Evolutionary conservation across 768 basidiomycete species (phyloP).

Genomic region (Podaxis mareebaensis): DNA sequence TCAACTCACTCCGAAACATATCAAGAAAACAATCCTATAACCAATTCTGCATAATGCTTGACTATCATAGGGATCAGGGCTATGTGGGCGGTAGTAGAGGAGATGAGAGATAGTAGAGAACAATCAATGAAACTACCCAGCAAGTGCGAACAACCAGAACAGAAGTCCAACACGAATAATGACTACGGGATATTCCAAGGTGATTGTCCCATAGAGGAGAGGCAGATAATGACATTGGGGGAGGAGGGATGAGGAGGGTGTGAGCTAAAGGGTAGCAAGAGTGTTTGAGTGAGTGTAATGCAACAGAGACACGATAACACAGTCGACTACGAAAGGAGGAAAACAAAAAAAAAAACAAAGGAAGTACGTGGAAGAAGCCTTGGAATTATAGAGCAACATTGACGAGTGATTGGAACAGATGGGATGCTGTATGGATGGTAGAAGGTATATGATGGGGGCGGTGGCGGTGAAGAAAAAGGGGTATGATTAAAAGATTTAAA

Average conservation of each 20-base stretch:
- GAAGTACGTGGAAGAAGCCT: not conserved
- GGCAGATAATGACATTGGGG: too few relatives aligned
- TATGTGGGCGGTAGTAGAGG: not conserved
- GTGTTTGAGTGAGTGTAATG: conserved; percentile 4
- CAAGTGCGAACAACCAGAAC: not conserved
- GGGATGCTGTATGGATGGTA: not conserved
- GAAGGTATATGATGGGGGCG: not conserved
- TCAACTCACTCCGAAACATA: not conserved
- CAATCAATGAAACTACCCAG: not conserved
- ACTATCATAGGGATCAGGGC: conserved; percentile 6
- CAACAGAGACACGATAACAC: conserved; percentile 12
- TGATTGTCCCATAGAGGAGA: not conserved
- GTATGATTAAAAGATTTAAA: conserved; percentile 12
- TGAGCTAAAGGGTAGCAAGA: not conserved
- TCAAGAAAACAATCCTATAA: not conserved
- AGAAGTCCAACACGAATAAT: not conserved
- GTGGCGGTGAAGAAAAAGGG: conserved; percentile 13
- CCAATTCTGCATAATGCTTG: conserved; percentile 13
- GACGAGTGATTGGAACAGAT: not conserved
- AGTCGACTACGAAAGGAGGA: conserved; percentile 9
- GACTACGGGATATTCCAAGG: not conserved
- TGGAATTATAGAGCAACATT: not conserved
- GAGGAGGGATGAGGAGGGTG: not conserved
- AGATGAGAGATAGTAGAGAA: not conserved
- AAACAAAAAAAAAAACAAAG: not conserved